Percentiles rank a stretch among this genome's conserved stretches.
Evolutionary conservation across 2,329 filamentous ascomycete genomes (phyloP).

Genomic region (Zasmidium angulare): DNA sequence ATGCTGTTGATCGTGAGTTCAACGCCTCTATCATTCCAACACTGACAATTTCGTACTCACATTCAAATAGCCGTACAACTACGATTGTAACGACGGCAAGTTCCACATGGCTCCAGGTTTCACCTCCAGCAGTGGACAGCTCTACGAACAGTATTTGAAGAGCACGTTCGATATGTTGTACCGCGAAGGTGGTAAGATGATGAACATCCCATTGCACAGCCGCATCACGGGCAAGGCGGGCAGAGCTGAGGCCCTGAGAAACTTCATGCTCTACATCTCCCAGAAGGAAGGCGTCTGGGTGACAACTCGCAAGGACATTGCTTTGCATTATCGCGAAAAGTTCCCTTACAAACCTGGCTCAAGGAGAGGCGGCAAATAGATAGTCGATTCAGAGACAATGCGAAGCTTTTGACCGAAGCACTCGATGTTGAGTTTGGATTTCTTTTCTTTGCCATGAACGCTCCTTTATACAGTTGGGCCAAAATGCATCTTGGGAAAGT

Average conservation of each 20-base stretch:
- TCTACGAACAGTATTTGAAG: slow-evolving; percentile 42
- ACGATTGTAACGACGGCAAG: slow-evolving; percentile 46
- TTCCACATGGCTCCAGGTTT: slow-evolving; percentile 48
- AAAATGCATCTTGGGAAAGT: slow-evolving; percentile 12
- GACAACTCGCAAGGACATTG: slow-evolving; percentile 45
- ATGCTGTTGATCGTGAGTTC: slow-evolving; percentile 36
- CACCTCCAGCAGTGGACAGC: slow-evolving; percentile 38
- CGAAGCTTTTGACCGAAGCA: no score
- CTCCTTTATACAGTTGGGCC: slow-evolving; percentile 25
- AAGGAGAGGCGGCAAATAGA: slow-evolving; percentile 6
- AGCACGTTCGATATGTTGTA: slow-evolving; percentile 45
- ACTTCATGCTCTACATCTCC: slow-evolving; percentile 41
- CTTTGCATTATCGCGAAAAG: slow-evolving; percentile 39
- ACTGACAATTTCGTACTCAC: background rate
- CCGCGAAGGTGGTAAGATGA: slow-evolving; percentile 44
- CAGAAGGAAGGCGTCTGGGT: slow-evolving; percentile 47
- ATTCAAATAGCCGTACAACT: slow-evolving; percentile 21
- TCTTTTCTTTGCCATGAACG: slow-evolving; percentile 13
- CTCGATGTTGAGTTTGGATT: background rate
- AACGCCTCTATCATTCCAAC: background rate
- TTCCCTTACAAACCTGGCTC: slow-evolving; percentile 39
- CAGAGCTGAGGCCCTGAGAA: slow-evolving; percentile 40
- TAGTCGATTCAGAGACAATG: background rate
- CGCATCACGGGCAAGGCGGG: slow-evolving; percentile 45
- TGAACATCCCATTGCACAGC: slow-evolving; percentile 44